Evolutionary conservation across 2,329 filamentous ascomycete genomes (phyloP), one percentile per base, ranked within the genome.

Genomic region (Pseudogymnoascus sp.): DNA sequence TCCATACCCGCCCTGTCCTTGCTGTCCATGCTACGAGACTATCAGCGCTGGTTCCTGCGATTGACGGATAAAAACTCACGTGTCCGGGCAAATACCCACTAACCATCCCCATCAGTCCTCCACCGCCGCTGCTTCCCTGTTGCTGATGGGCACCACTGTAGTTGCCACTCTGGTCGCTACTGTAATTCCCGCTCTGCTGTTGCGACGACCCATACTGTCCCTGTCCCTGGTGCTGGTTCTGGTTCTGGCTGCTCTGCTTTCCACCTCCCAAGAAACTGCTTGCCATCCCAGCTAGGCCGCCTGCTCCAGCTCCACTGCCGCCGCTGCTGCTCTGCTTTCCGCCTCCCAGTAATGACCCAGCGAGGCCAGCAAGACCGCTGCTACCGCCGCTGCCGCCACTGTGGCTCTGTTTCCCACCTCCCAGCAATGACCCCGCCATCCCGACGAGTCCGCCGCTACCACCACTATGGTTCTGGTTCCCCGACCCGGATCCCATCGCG

Each of bases 191-290:
- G 33, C 81, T 79, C 4, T 81, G 80, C 72, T 86, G 82, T 71
- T 80, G 76, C 65, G 70, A 33, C 53, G 83, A 84, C 73, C 88
- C 87, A 71, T 83, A 90, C 67, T 85, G 80, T 65, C 77, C 76
- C 77, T 82, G 66, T 26, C 38, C 26, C n/a, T 67, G 66, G 65
- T 71, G 64, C 63, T 70, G 31, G 44, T 71, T 64, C 62, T 70
- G 26, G 42, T 44, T 19, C 13, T 31, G 40, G 44, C 40, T 62
- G 68, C 63, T 76, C 73, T 11, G 77, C 71, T 42, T 63, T 2
- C 74, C 64, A 11, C 69, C 74, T 6, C 78, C 76, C 38, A 80
- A 81, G 68, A 86, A 82, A 24, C 86, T 71, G 67, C 78, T 82
- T 31, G 82, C 83, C 1, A 61, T 59, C 11, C 61, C 61, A 14